Conservation (phyloP, 2,329 filamentous ascomycete species). For the Fusarium musae region DNA sequence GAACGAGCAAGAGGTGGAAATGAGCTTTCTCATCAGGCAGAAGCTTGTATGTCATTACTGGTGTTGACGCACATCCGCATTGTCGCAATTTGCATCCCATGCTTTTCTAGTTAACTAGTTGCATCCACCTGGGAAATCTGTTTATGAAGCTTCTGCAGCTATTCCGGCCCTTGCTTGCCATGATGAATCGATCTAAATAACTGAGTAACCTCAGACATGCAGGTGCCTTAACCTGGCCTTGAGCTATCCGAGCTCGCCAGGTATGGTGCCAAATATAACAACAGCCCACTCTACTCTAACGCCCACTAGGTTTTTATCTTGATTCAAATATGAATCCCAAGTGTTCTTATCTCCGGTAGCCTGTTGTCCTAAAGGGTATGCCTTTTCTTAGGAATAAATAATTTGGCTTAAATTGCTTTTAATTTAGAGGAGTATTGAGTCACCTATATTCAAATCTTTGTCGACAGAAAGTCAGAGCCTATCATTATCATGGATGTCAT, state of each 20-base stretch:
- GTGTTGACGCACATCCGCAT: slow-evolving; percentile 38
- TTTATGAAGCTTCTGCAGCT: slow-evolving; percentile 14
- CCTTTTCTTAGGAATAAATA: neutral
- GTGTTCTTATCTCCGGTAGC: neutral
- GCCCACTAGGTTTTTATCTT: neutral
- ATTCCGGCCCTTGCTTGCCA: neutral
- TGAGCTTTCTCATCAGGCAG: slow-evolving; percentile 9
- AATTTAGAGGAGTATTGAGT: neutral
- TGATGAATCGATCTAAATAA: neutral
- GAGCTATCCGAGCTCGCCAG: neutral
- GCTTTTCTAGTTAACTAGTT: slow-evolving; percentile 33
- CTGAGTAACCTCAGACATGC: neutral
- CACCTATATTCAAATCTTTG: neutral
- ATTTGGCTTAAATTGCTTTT: neutral
- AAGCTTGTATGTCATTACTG: slow-evolving; percentile 38
- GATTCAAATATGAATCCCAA: too few relatives aligned
- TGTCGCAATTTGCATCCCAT: slow-evolving; percentile 32
- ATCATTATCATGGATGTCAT: neutral
- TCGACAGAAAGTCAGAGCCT: neutral
- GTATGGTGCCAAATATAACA: neutral
- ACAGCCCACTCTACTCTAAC: neutral
- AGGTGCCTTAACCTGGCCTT: neutral
- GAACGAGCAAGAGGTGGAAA: neutral
- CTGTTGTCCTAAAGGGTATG: neutral
- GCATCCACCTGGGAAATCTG: slow-evolving; percentile 21